These are phyloP conservation scores for Aureobasidium sp. DNA, from an alignment of 2,329 filamentous ascomycete species.

Conservation along the genomic window DNA sequence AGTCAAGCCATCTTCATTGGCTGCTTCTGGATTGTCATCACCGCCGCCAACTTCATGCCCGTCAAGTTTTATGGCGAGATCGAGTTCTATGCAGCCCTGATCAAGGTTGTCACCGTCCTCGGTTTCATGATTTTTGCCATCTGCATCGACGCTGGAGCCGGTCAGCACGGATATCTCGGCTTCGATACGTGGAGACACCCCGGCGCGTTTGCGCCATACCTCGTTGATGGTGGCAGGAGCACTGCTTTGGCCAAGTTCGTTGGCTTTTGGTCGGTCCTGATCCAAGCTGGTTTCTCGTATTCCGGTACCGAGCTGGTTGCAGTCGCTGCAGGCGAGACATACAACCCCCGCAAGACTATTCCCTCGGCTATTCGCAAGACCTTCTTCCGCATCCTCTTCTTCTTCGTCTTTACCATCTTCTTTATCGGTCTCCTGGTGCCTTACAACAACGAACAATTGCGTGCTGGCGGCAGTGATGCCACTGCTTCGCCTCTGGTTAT, in stretches of 20 bases:
- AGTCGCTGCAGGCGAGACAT: constrained; percentile 42
- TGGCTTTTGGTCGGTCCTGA: constrained; percentile 51
- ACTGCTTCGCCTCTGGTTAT: constrained; percentile 60
- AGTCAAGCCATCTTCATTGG: constrained; percentile 35
- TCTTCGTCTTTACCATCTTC: constrained; percentile 32
- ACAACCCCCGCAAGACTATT: constrained; percentile 44
- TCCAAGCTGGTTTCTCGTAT: constrained; percentile 52
- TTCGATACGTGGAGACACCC: constrained; percentile 45
- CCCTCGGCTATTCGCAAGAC: constrained; percentile 31
- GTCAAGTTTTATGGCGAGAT: constrained; percentile 47
- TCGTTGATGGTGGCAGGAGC: constrained; percentile 22
- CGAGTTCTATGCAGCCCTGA: constrained; percentile 48
- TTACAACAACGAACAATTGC: constrained; percentile 31
- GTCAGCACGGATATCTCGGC: constrained; percentile 52
- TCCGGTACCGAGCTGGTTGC: constrained; percentile 49
- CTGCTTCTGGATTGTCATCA: constrained; percentile 31
- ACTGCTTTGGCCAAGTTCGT: constrained; percentile 29
- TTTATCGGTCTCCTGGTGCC: constrained; percentile 31
- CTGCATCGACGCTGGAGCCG: constrained; percentile 35
- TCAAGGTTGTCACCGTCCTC: constrained; percentile 47
- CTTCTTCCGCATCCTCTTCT: constrained; percentile 32
- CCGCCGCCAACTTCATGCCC: constrained; percentile 44
- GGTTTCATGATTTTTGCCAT: constrained; percentile 39
- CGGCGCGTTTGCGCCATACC: constrained; percentile 34
- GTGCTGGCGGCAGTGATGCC: constrained; percentile 26